Percentiles rank a stretch among this genome's conserved stretches.
Conservation (phyloP, 2,329 filamentous ascomycete genomes). For the Venturia aucupariae region DNA sequence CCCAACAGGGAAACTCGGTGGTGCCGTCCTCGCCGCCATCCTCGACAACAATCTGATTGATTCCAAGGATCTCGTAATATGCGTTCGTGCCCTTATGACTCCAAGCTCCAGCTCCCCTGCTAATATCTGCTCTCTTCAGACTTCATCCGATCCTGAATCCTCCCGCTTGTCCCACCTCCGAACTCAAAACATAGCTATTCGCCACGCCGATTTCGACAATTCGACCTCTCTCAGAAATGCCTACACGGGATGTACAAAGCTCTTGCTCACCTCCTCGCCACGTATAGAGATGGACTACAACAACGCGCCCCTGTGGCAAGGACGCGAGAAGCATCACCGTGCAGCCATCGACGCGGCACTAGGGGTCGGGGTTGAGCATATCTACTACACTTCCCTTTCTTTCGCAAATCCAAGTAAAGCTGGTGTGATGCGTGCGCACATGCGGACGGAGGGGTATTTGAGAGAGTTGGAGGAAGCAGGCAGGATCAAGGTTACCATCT, state of each 20-base stretch:
- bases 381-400: slow-evolving; percentile 38
- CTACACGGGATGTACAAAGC: slow-evolving; percentile 28
- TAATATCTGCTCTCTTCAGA: not conserved
- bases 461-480: slow-evolving; percentile 21
- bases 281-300: slow-evolving; percentile 36
- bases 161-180: not conserved
- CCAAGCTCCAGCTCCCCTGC: not conserved
- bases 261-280: slow-evolving; percentile 39
- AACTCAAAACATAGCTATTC: slow-evolving; percentile 18
- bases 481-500: slow-evolving; percentile 25
- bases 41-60: slow-evolving; percentile 31
- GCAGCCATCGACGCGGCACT: slow-evolving; percentile 34
- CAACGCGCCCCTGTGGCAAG: slow-evolving; percentile 31
- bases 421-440: slow-evolving; percentile 38
- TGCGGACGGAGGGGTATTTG: slow-evolving; percentile 36
- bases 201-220: slow-evolving; percentile 32
- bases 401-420: slow-evolving; percentile 34
- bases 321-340: slow-evolving; percentile 36
- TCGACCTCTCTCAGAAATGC: slow-evolving; percentile 26
- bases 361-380: slow-evolving; percentile 32
- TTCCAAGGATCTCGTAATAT: slow-evolving; percentile 18
- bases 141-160: slow-evolving; percentile 16
- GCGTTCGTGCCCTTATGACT: not conserved
- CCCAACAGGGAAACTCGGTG: slow-evolving; percentile 38
- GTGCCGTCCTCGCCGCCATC: slow-evolving; percentile 33